phyloP scores from a whole-genome alignment of 169 alveolate genomes.

The Ichthyophthirius multifiliis region DNA sequence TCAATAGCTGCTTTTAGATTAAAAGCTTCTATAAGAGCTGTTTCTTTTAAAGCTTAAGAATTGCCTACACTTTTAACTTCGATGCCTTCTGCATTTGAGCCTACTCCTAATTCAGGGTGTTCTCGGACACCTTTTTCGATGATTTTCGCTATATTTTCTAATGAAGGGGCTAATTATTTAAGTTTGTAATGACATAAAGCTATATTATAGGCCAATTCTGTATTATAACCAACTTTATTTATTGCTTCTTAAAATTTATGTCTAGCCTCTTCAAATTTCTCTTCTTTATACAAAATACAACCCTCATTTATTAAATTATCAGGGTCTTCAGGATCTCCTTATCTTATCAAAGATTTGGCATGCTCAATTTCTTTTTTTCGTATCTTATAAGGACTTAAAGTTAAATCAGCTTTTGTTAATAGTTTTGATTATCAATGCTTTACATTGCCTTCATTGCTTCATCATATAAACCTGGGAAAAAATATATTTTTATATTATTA shows the following conservation, averaged over 20 bases:
- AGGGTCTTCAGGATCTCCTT: conserved; percentile 68
- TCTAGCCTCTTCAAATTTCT: conserved; percentile 84
- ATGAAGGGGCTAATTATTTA: conserved; percentile 77
- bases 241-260: conserved; percentile 79
- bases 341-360: conserved; percentile 68
- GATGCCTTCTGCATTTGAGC: conserved; percentile 83
- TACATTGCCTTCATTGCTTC: conserved; percentile 74
- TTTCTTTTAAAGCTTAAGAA: conserved; percentile 82
- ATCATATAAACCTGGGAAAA: conserved; percentile 49
- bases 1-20: conserved; percentile 91
- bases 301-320: conserved; percentile 78
- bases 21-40: conserved; percentile 91
- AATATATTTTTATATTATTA: too few species aligned
- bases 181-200: conserved; percentile 82
- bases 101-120: conserved; percentile 88
- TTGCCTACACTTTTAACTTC: conserved; percentile 88
- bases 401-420: conserved; percentile 53
- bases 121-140: conserved; percentile 88
- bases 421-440: conserved; percentile 55
- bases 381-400: conserved; percentile 77
- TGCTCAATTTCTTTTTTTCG: conserved; percentile 79
- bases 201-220: conserved; percentile 86
- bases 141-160: conserved; percentile 82
- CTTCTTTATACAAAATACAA: conserved; percentile 78
- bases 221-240: conserved; percentile 74